These are phyloP conservation scores for Suhomyces ambrosiae DNA, from an alignment of 1,139 yeast species.

Conservation along the genomic window DNA sequence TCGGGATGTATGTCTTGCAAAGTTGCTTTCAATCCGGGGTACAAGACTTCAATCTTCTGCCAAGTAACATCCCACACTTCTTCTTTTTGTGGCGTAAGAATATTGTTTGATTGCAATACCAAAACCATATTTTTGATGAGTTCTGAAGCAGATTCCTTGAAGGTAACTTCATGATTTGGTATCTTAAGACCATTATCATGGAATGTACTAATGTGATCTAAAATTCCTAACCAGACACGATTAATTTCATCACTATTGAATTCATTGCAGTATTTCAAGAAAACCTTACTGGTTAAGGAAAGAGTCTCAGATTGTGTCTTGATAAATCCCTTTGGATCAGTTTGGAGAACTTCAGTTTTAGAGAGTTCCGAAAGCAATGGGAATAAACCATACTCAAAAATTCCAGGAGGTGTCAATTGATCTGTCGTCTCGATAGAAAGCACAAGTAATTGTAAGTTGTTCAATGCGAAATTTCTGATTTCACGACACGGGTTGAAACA, in stretches of 20 bases:
- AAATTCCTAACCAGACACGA: constrained; percentile 39
- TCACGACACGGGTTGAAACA: constrained; percentile 87
- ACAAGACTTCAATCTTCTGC: constrained; percentile 44
- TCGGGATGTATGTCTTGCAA: constrained; percentile 12
- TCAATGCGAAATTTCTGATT: constrained; percentile 65
- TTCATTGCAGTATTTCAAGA: constrained; percentile 50
- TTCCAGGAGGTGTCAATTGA: constrained; percentile 48
- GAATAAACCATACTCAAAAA: constrained; percentile 73
- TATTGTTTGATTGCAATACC: constrained; percentile 35
- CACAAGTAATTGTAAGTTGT: constrained; percentile 51
- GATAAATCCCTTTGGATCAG: constrained; percentile 65
- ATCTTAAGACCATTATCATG: constrained; percentile 41
- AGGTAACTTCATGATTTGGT: constrained; percentile 17
- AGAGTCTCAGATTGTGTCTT: constrained; percentile 69
- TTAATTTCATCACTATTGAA: constrained; percentile 28
- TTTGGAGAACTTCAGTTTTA: constrained; percentile 65
- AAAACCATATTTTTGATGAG: constrained; percentile 60
- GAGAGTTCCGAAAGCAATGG: constrained; percentile 70
- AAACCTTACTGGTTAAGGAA: constrained; percentile 68
- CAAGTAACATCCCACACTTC: constrained; percentile 42
- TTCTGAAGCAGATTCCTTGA: constrained; percentile 63
- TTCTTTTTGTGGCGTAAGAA: constrained; percentile 24
- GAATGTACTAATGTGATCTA: constrained; percentile 35
- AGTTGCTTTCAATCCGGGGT: constrained; percentile 46
- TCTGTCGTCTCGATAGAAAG: constrained; percentile 38